These are phyloP conservation scores for Chalciporus pseudorubinellus DNA, from an alignment of 768 basidiomycete species.

Conservation along the genomic window DNA sequence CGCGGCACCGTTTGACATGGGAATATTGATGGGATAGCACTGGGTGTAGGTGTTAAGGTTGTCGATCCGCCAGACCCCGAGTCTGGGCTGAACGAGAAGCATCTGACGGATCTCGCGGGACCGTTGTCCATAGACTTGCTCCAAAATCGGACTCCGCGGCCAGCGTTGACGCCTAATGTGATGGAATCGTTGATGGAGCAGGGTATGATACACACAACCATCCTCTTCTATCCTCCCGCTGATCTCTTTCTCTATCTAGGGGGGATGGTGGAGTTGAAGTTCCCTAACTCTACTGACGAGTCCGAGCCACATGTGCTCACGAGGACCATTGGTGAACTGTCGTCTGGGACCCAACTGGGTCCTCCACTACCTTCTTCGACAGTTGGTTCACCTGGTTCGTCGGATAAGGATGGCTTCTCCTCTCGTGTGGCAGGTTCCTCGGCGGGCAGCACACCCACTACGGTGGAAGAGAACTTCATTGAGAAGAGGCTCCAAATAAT, in stretches of 20 bases:
- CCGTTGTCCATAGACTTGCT: constrained; percentile 26
- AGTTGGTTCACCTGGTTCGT: not conserved
- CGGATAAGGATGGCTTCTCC: not conserved
- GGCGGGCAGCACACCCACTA: not conserved
- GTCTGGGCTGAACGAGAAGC: constrained; percentile 19
- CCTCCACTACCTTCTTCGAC: constrained; percentile 17
- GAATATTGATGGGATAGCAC: constrained; percentile 32
- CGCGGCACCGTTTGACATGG: constrained; percentile 5
- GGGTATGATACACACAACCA: constrained; percentile 30
- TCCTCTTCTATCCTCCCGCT: not conserved
- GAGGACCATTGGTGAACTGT: constrained; percentile 42
- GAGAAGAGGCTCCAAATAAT: not conserved
- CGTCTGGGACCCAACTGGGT: constrained; percentile 35
- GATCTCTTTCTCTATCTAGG: constrained; percentile 32
- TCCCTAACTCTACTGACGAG: constrained; percentile 37
- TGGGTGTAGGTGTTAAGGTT: constrained; percentile 68
- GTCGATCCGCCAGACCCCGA: constrained; percentile 29
- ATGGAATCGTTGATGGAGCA: constrained; percentile 70
- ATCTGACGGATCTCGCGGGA: constrained; percentile 23
- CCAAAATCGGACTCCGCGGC: constrained; percentile 12
- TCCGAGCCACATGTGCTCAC: constrained; percentile 37
- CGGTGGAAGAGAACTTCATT: constrained; percentile 5
- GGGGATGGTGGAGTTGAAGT: constrained; percentile 55
- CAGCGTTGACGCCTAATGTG: constrained; percentile 33
- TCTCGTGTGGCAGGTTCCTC: constrained; percentile 1